phyloP scores from a whole-genome alignment of 192 early-diverging fungal species.

The Linnemannia schmuckeri region DNA sequence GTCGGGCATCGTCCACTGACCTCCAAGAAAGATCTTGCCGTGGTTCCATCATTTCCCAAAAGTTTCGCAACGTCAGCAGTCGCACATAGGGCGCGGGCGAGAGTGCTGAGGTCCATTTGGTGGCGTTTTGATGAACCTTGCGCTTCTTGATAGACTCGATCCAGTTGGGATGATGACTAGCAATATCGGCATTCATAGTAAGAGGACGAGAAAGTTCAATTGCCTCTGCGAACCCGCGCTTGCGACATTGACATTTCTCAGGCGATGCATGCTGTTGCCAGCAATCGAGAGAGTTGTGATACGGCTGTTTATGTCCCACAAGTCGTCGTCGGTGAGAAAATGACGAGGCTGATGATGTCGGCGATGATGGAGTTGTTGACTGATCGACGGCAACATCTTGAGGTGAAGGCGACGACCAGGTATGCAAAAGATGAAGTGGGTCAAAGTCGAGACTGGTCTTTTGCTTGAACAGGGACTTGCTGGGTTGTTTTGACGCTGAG shows the following conservation, averaged over 20 bases:
- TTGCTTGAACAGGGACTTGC: not conserved
- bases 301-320: not conserved
- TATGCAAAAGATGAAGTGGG: not conserved
- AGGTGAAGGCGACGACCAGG: constrained; percentile 8
- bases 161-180: constrained; percentile 38
- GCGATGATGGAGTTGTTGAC: not conserved
- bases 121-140: constrained; percentile 47
- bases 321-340: not conserved
- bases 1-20: not conserved
- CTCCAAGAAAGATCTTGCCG: constrained; percentile 21
- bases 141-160: constrained; percentile 49
- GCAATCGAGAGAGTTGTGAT: constrained; percentile 10
- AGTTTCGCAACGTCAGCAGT: constrained; percentile 28
- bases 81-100: constrained; percentile 46
- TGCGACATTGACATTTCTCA: constrained; percentile 30
- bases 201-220: constrained; percentile 34
- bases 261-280: not conserved
- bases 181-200: not conserved
- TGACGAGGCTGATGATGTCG: not conserved
- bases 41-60: constrained; percentile 48
- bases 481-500: not conserved
- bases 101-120: constrained; percentile 44
- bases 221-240: constrained; percentile 29
- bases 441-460: constrained; percentile 12
- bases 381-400: not conserved